Base-by-base conservation (phyloP, 108 stramenopile species). In the Skeletonema tropicum region DNA sequence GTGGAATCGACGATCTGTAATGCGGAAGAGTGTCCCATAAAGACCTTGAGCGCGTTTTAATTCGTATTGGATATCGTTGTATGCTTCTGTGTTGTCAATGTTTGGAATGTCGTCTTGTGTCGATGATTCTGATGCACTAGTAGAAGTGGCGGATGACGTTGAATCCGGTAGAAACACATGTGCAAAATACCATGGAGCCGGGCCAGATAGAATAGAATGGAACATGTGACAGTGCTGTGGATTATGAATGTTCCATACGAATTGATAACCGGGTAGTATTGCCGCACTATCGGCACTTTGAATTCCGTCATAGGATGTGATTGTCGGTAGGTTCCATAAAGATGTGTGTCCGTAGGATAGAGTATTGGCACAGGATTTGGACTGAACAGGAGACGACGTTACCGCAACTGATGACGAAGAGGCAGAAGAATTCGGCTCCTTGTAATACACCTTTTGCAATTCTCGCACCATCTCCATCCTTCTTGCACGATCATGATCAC, bases 191-290 rank as follows among this genome's bases (percentile, higher is more conserved):
- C 85, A 85, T 13, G 73, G 80, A 17, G 65, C 67, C 12, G 62
- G 59, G 3, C 80, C 79, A 19, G 70, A 45, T 19, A 88, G 45
- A 41, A 88, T 84, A 11, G 68, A 73, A 64, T 85, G 83, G 64
- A 88, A 86, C 88, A 88, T 86, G 63, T 86, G 75, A 12, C 80
- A 82, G 45, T 88, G 83, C 21, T 88, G 83, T 0, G 88, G 75
- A 41, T 72, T 77, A 52, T 88, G 85, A 60, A 79, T 73, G 68
- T 88, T 86, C 64, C 80, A 82, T n/a, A 86, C 76, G 68, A 79
- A 84, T 66, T 86, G 88, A 64, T 74, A 86, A 52, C 88, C 85
- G 3, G 88, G 88, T 8, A 88, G 52, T 36, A 77, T 55, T 14
- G 76, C 46, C 2, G 26, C 35, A 45, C 6, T 38, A 8, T 66